Base-by-base conservation (phyloP, 2,329 filamentous ascomycete species). In the Teratosphaeriaceae sp. region DNA sequence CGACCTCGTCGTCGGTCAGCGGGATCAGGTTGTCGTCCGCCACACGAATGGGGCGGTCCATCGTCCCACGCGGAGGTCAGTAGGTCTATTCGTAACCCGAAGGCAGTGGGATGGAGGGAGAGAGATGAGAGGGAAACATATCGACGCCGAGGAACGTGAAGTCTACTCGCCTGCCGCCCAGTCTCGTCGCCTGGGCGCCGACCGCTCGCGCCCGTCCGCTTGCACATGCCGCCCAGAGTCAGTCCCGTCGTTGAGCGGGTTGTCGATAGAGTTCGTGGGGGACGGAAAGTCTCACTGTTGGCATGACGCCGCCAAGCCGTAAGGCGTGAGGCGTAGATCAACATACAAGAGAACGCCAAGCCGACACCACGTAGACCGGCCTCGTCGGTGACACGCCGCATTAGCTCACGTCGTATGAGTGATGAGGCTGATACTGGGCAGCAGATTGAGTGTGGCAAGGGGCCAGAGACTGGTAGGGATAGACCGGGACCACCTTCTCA, bases 1-100 rank as follows among this genome's bases (percentile, higher is more conserved):
- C 58, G 36, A 78, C 73, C 51, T 79, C 75, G 5, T 71, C 63
- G 38, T 75, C 65, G 35, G 57, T 65, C 35, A 73, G 61, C 22
- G 46, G 41, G 13, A 21, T 39, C 26, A 45, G 48, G 30, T 47
- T 40, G 9, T 49, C 44, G 13, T 20, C 13, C 12, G 40, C 40
- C 13, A 18, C 35, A 7, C 23, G 5, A 20, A 43, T 46, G 20
- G 41, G 47, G n/a, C 20, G 18, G 22, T 43, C 40, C 40, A 46
- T 46, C n/a, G n/a, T n/a, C n/a, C n/a, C n/a, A n/a, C n/a, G n/a
- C n/a, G n/a, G n/a, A n/a, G n/a, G n/a, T n/a, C n/a, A n/a, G n/a
- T n/a, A n/a, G n/a, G 13, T 27, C 24, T 27, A 13, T 27, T 27
- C 8, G 24, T 27, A n/a, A n/a, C n/a, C n/a, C n/a, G 24, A 27